Base-by-base conservation (phyloP, 2,329 filamentous ascomycete species). In the Corynespora cassiicola region DNA sequence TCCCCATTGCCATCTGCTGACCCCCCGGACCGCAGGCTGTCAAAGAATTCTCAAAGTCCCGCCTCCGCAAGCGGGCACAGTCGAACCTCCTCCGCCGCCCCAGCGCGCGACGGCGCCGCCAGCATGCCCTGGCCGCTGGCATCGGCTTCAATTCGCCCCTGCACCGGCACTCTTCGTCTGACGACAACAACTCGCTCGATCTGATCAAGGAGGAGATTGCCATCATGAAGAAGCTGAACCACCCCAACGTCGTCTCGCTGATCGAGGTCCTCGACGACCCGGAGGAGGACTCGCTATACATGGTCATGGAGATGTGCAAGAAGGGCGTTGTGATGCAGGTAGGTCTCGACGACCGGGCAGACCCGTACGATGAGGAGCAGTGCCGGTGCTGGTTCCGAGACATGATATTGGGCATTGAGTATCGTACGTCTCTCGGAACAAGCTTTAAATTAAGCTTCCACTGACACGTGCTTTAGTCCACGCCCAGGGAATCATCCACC, bases 251-350 rank as follows among this genome's bases (percentile, higher is more conserved):
- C n/a, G 92, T 97, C 10, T 85, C 87, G 29, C 74, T 99, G 33
- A 89, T 95, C 51, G 94, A 99, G 70, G 94, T 99, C 3, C 75
- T 99, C 34, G 94, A 97, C 65, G 94, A 97, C 62, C 92, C 94
- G 0, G 86, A 92, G 31, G 90, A 96, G 63, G 94, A 99, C 68
- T 96, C 91, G 3, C 73, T 99, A 9, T 99, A 96, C 72, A 97
- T 99, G 89, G 94, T 99, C 15, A 80, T 99, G 68, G 94, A 99
- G 68, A 95, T 96, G 89, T 99, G 94, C 75, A 94, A 95, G 63
- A 96, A 96, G 67, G 94, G 94, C 1, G 92, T 96, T 15, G 82
- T 96, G 34, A 97, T 97, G 91, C 92, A 91, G 60, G 89, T 99
- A 38, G 90, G 89, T 3, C 73, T 97, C n/a, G 87, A 88, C 42